Evolutionary conservation across 1,284 basidiomycete species (phyloP).

Genomic region (Singerocomus rubriflavus): DNA sequence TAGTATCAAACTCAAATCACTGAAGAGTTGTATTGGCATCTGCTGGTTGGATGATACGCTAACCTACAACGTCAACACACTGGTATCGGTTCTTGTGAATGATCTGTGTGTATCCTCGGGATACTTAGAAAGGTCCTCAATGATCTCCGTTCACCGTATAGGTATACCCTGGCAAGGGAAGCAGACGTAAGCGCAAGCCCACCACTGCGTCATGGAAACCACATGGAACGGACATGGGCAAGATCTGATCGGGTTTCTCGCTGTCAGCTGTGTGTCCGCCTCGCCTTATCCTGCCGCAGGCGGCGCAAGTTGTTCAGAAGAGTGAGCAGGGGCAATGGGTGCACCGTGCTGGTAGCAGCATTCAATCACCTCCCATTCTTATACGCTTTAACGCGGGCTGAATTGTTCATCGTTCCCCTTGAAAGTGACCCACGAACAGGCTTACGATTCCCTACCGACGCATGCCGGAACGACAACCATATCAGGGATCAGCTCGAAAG

Average conservation of each 20-base stretch:
- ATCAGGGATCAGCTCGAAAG: conserved; percentile 36
- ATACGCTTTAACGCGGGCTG: not conserved
- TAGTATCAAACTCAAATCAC: not conserved
- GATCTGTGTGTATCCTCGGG: not conserved
- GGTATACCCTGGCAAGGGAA: not conserved
- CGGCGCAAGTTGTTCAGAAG: conserved; percentile 4
- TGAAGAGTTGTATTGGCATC: not conserved
- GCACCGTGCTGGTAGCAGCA: not conserved
- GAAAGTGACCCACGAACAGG: conserved; percentile 21
- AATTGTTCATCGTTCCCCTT: not conserved
- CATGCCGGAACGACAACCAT: conserved; percentile 34
- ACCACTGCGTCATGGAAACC: conserved; percentile 2
- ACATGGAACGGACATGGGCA: conserved; percentile 3
- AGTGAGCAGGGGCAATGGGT: not conserved
- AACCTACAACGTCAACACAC: not conserved
- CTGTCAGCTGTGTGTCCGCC: conserved; percentile 10
- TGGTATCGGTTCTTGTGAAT: not conserved
- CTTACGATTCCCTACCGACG: not conserved
- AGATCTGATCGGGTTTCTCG: conserved; percentile 14
- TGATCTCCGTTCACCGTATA: conserved; percentile 2
- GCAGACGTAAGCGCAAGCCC: not conserved
- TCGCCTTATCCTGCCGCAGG: conserved; percentile 15
- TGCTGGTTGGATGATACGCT: not conserved
- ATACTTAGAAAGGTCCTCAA: not conserved
- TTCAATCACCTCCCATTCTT: not conserved